A percentile compares a stretch with the other conserved stretches of the same genome.
Conservation (phyloP, 108 stramenopile species). For the Fragilaria radians region DNA sequence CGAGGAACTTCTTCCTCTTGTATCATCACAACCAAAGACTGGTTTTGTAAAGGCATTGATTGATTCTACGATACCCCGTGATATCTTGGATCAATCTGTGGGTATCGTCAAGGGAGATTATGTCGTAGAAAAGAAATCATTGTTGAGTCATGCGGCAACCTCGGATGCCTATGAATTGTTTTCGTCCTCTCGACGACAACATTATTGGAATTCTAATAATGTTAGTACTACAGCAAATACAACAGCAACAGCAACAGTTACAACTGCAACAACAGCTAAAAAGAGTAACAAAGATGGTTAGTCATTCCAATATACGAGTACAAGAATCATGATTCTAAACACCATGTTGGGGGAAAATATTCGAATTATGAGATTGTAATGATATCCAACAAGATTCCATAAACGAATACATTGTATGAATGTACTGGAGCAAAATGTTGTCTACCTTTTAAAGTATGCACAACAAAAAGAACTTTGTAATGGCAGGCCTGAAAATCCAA, state of each 20-base stretch:
- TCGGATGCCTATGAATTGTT: conserved; percentile 86
- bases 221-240: not conserved
- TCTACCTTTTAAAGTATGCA: too few species aligned
- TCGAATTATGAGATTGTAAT: too few species aligned
- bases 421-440: too few species aligned
- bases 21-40: conserved; percentile 11
- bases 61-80: conserved; percentile 75
- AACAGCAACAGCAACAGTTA: not conserved
- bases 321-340: not conserved
- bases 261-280: not conserved
- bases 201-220: not conserved
- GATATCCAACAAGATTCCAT: too few species aligned
- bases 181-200: conserved; percentile 8
- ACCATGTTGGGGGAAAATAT: too few species aligned
- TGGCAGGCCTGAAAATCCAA: too few species aligned
- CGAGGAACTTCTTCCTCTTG: not conserved
- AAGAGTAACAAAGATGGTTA: too few species aligned
- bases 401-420: too few species aligned
- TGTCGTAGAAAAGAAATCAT: conserved; percentile 73
- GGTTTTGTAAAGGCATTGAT: conserved; percentile 75
- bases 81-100: conserved; percentile 74
- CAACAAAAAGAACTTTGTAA: too few species aligned
- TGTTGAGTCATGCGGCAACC: conserved; percentile 81
- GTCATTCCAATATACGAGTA: not conserved
- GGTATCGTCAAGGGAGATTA: conserved; percentile 83